phyloP scores from a whole-genome alignment of 192 early-diverging fungal genomes.

The Cladochytrium replicatum region DNA sequence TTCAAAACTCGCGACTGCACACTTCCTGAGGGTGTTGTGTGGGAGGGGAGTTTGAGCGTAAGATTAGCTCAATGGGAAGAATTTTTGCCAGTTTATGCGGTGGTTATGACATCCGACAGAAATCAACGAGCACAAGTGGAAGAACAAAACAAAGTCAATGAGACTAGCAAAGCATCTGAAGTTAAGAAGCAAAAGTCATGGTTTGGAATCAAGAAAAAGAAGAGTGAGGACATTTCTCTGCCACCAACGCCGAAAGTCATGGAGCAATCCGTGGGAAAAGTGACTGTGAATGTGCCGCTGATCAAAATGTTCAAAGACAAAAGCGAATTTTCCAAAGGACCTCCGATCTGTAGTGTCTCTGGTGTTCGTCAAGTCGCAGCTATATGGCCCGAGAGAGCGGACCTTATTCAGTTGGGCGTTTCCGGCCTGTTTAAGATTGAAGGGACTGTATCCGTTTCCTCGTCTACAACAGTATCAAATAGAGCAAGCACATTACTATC shows the following conservation, averaged over 20 bases:
- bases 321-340: no score
- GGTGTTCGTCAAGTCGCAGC: slow-evolving; percentile 5
- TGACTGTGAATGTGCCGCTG: no score
- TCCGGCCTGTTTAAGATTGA: slow-evolving; percentile 9
- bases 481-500: no score
- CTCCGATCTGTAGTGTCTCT: no score
- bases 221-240: not conserved
- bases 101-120: slow-evolving; percentile 12
- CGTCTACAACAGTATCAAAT: slow-evolving; percentile 1
- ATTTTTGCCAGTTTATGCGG: slow-evolving; percentile 27
- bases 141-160: slow-evolving; percentile 9
- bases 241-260: no score
- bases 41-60: slow-evolving; percentile 23
- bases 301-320: no score
- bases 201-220: slow-evolving; percentile 23
- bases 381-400: slow-evolving; percentile 11
- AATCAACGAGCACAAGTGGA: slow-evolving; percentile 4
- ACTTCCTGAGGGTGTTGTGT: slow-evolving; percentile 20
- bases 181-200: slow-evolving; percentile 17
- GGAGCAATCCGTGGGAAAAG: no score
- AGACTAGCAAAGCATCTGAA: no score
- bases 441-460: not conserved
- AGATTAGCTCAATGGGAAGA: slow-evolving; percentile 16
- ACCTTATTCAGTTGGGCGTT: slow-evolving; percentile 1
- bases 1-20: slow-evolving; percentile 13